Evolutionary conservation across 306 rosid species (phyloP).

Genomic region (Myrica gale): DNA sequence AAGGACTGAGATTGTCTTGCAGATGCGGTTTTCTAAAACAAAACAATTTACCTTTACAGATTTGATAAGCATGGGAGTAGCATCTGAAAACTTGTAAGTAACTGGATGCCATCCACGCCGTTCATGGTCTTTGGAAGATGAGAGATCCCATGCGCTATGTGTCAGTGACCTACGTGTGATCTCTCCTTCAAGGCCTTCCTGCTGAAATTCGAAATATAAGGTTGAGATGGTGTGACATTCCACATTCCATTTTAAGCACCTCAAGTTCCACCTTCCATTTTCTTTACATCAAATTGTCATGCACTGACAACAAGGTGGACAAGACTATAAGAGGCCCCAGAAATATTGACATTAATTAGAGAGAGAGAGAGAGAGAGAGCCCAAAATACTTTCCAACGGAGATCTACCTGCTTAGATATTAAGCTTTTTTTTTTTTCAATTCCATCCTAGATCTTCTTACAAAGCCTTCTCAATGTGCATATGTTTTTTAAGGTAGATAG

Average conservation of each 20-base stretch:
- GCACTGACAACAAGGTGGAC: not conserved
- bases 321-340: not conserved
- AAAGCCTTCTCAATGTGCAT: not conserved
- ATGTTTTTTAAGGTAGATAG: not conserved
- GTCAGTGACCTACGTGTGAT: constrained; percentile 80
- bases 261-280: not conserved
- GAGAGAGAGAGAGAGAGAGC: not conserved
- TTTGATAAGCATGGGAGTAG: constrained; percentile 73
- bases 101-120: constrained; percentile 99
- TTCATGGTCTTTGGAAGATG: constrained; percentile 59
- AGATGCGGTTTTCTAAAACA: not conserved
- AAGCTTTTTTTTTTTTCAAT: not conserved
- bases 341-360: not conserved
- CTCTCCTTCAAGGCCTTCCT: constrained; percentile 75
- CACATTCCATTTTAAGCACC: not conserved
- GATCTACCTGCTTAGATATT: not conserved
- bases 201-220: constrained; percentile 51
- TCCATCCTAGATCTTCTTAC: not conserved
- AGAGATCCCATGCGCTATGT: constrained; percentile 88
- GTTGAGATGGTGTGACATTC: not conserved
- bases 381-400: not conserved
- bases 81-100: constrained; percentile 89
- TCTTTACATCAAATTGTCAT: not conserved
- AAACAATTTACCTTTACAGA: constrained; percentile 60
- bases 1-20: not conserved